Percentiles rank a stretch among this genome's conserved stretches.
These are phyloP conservation scores for Penicillium psychrosexuale DNA, from an alignment of 2,329 filamentous ascomycete species.

Conservation along the genomic window DNA sequence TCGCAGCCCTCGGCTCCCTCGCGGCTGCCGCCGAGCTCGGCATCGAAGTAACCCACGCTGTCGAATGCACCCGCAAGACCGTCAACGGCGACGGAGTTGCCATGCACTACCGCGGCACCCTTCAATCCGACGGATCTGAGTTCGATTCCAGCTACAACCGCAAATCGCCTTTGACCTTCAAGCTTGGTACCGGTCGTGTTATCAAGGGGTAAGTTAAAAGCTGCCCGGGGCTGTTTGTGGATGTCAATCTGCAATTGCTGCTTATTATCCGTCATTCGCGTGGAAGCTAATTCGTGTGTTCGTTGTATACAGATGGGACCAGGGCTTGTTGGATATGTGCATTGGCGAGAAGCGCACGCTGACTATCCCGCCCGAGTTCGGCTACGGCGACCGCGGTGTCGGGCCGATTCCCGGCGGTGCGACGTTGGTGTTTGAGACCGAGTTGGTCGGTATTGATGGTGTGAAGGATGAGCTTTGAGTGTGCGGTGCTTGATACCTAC, in stretches of 20 bases:
- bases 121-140: slow-evolving; percentile 67
- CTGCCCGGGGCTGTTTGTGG: background rate
- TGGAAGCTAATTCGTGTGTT: slow-evolving; percentile 1
- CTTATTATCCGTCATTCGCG: background rate
- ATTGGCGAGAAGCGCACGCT: slow-evolving; percentile 88
- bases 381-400: slow-evolving; percentile 71
- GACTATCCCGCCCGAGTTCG: slow-evolving; percentile 82
- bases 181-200: slow-evolving; percentile 74
- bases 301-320: slow-evolving; percentile 67
- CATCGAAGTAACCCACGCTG: slow-evolving; percentile 71
- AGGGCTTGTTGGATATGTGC: slow-evolving; percentile 90
- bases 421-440: slow-evolving; percentile 88
- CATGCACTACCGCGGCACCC: slow-evolving; percentile 85
- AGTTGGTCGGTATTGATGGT: slow-evolving; percentile 78
- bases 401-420: slow-evolving; percentile 81
- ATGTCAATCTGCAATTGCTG: background rate
- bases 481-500: background rate
- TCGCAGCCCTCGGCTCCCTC: slow-evolving; percentile 44
- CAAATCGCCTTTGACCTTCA: slow-evolving; percentile 71
- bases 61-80: slow-evolving; percentile 77
- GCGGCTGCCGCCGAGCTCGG: slow-evolving; percentile 58
- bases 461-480: slow-evolving; percentile 54
- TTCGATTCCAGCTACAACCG: slow-evolving; percentile 86
- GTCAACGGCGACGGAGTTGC: slow-evolving; percentile 72
- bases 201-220: slow-evolving; percentile 71